These are phyloP conservation scores for Ceratobasidium sp. DNA, from an alignment of 1,284 basidiomycete genomes.

Conservation along the genomic window DNA sequence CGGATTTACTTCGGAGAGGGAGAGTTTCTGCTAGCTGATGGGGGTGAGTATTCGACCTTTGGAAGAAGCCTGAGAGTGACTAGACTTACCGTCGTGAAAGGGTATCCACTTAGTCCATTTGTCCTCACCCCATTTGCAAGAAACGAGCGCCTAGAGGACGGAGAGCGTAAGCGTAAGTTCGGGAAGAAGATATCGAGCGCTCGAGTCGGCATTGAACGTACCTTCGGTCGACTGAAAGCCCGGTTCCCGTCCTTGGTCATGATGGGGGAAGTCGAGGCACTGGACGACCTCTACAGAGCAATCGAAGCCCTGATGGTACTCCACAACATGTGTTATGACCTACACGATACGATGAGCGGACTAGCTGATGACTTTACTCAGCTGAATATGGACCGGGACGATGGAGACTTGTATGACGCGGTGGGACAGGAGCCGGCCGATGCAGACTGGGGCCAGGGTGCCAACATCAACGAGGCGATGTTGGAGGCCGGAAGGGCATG, in stretches of 20 bases:
- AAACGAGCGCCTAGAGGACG: neutral
- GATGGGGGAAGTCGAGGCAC: neutral
- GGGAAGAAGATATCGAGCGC: neutral
- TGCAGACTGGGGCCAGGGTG: neutral
- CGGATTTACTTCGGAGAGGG: neutral
- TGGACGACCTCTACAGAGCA: neutral
- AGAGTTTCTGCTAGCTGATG: slow-evolving; percentile 10
- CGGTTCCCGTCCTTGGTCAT: neutral
- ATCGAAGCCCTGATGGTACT: slow-evolving; percentile 18
- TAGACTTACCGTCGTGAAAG: neutral
- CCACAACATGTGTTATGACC: slow-evolving; percentile 19
- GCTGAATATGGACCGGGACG: neutral
- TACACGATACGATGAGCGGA: neutral
- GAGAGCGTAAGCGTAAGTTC: neutral
- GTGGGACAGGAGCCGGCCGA: neutral
- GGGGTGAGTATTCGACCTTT: neutral
- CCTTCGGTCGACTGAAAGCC: slow-evolving; percentile 6
- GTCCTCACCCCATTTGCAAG: neutral
- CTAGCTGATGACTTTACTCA: neutral
- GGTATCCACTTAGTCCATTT: neutral
- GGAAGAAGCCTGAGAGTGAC: neutral
- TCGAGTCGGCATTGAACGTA: neutral
- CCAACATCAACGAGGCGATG: neutral
- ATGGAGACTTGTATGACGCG: neutral
- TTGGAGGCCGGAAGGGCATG: neutral